Base-by-base conservation (phyloP, 2,329 filamentous ascomycete genomes). In the Drechmeria coniospora region DNA sequence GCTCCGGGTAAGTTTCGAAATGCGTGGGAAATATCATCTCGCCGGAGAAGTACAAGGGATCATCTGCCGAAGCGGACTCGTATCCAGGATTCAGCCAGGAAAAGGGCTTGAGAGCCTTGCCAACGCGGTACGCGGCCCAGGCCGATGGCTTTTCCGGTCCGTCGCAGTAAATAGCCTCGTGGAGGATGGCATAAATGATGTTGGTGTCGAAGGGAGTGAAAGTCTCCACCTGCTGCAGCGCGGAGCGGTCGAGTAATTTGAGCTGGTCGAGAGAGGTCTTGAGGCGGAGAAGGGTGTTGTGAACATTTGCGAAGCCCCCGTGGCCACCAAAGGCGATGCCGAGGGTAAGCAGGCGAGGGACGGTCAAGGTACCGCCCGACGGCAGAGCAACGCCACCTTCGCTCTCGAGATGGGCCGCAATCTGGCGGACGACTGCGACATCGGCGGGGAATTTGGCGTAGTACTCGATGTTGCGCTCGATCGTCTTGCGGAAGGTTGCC, bases 11-110 rank as follows among this genome's bases (percentile, higher is more conserved):
- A 11, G 76, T 76, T 21, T 84, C 72, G 39, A 93, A 86, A 63
- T 86, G 79, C 51, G 80, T 78, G 1, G 79, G 77, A 49, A 74
- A 93, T 27, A 93, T 69, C 83, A 93, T 94, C 56, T 95, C 87
- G 33, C 86, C 84, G 0, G 81, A 83, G 55, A 94, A 92, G 50
- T 68, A 79, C 14, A 90, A 58, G 0, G 76, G 74, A 3, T 56
- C 46, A 5, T 10, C 21, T 10, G 29, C 23, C 2, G 28, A 12
- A 2, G 32, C 17, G 9, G 58, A 49, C 1, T 47, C 47, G 7
- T 38, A 37, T 12, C 36, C 33, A 2, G 36, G 56, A 2, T 47
- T 41, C 7, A 72, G 54, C 72, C 71, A 75, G 19, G 51, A 40
- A 38, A 64, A 75, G 17, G 56, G 39, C 3, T 52, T 43, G 5